Evolutionary conservation across 108 stramenopile genomes (phyloP), one percentile per base, ranked within the genome.

Genomic region (Phaeodactylum tricornutum): DNA sequence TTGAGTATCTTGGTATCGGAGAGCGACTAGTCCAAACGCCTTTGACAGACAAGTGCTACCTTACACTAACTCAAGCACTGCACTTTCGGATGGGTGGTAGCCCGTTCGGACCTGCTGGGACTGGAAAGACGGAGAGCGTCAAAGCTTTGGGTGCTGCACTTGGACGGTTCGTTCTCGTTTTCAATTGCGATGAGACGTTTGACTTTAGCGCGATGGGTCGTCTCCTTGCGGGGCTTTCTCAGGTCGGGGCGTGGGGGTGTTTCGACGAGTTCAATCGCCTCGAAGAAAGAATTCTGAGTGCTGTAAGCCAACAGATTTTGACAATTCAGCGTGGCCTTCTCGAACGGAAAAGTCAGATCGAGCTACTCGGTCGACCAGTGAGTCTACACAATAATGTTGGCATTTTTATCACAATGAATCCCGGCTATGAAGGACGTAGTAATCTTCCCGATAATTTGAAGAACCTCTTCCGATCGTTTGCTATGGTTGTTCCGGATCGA

Each of bases 211-310:
- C 98, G 19, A 98, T 98, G 95, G 96, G 96, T 23, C 75, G 98
- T 17, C 60, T 98, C 17, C 93, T 99, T 50, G 78, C 85, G n/a
- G 98, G 98, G 15, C 88, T 98, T 25, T 96, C 95, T 29, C 94
- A 96, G 59, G 93, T 96, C 36, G 89, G 96, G 22, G 94, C 95
- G 29, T 95, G 95, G 94, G 94, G 92, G 6, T 88, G 86, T 47
- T 95, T 98, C 45, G 95, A 99, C 69, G 98, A 99, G 52, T 99
- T 98, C 71, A 99, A 99, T 74, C 87, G 97, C 19, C 72, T 99
- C 15, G 94, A 95, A 57, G 97, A 96, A 59, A 73, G 93, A 43
- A 98, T 96, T 48, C 72, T 98, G 20, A 85, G 82, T 47, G 98
- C 98, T 4, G 95, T 98, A 3, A 93, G 92, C 53, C 94, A 97